These are phyloP conservation scores for Omphalea diandra DNA, from an alignment of 441 rosid genomes.

Conservation along the genomic window DNA sequence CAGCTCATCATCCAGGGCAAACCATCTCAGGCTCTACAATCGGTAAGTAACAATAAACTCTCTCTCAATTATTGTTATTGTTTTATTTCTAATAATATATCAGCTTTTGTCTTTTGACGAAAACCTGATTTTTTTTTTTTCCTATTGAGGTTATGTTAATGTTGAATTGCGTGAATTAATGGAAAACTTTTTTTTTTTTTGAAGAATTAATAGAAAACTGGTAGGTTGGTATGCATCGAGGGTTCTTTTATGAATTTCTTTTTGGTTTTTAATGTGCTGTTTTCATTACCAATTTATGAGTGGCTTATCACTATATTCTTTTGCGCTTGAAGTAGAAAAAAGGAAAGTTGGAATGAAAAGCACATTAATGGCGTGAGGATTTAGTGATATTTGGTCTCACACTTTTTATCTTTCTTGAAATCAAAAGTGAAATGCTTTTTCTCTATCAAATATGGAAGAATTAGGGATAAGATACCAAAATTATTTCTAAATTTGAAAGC, in stretches of 20 bases:
- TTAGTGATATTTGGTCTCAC: neutral
- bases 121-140: too few species aligned
- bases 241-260: neutral
- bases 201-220: neutral
- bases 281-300: neutral
- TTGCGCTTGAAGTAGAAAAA: neutral
- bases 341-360: neutral
- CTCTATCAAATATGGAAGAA: neutral
- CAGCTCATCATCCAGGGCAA: conserved; percentile 69
- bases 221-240: neutral
- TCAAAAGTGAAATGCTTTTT: conserved; percentile 12
- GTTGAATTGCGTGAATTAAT: neutral
- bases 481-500: neutral
- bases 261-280: neutral
- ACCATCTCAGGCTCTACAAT: conserved; percentile 89
- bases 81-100: neutral
- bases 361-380: neutral
- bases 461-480: neutral
- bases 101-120: neutral
- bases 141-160: neutral
- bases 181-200: too few species aligned
- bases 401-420: neutral
- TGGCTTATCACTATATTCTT: neutral
- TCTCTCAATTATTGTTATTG: neutral
- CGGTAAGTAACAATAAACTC: conserved; percentile 43